These are phyloP conservation scores for Marasmius oreades DNA, from an alignment of 1,284 basidiomycete species.

Conservation along the genomic window DNA sequence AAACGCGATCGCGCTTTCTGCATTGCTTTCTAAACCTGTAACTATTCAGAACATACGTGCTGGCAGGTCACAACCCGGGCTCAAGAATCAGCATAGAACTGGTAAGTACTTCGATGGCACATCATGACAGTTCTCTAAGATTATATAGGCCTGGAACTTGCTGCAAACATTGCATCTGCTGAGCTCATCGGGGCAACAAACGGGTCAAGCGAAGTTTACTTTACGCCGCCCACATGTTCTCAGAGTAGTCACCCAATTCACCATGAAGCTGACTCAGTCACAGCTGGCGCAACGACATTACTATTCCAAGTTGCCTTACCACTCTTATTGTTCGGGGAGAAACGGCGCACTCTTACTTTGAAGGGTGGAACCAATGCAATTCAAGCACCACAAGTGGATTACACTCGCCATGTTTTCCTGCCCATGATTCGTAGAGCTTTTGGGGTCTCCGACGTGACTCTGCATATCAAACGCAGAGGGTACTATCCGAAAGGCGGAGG, in stretches of 20 bases:
- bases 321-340: constrained; percentile 52
- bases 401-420: constrained; percentile 56
- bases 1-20: constrained; percentile 59
- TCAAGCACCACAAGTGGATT: constrained; percentile 69
- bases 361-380: constrained; percentile 68
- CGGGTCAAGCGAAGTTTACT: constrained; percentile 48
- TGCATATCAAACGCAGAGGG: constrained; percentile 52
- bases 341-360: constrained; percentile 38
- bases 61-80: constrained; percentile 52
- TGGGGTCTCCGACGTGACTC: constrained; percentile 34
- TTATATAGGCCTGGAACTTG: constrained; percentile 54
- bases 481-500: constrained; percentile 73
- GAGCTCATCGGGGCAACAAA: constrained; percentile 45
- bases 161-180: constrained; percentile 53
- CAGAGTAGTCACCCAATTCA: constrained; percentile 28
- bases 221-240: constrained; percentile 42
- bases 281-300: constrained; percentile 67
- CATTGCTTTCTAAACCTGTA: constrained; percentile 54
- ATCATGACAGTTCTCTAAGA: background rate
- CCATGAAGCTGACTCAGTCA: constrained; percentile 57
- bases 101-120: constrained; percentile 31
- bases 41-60: constrained; percentile 57
- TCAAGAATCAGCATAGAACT: constrained; percentile 66
- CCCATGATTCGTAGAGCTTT: constrained; percentile 62
- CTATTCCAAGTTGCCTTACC: constrained; percentile 70